Evolutionary conservation across 2,329 filamentous ascomycete genomes (phyloP).

Genomic region (Calonectria crousiana): DNA sequence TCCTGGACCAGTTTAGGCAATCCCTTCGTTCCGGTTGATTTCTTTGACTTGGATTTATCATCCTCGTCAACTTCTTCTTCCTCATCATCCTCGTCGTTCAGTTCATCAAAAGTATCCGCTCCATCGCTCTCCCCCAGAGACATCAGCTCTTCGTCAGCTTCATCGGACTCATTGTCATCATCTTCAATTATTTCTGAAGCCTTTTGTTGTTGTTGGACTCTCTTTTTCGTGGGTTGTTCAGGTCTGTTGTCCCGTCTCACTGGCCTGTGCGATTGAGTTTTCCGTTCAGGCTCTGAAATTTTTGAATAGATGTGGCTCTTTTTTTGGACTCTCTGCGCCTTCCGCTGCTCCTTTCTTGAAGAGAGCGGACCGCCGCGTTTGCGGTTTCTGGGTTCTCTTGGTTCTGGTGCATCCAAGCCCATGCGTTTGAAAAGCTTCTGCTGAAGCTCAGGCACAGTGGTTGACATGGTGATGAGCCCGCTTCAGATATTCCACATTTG

Average conservation of each 20-base stretch:
- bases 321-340: slow-evolving; percentile 73
- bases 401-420: slow-evolving; percentile 48
- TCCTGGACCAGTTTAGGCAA: slow-evolving; percentile 52
- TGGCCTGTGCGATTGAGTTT: slow-evolving; percentile 17
- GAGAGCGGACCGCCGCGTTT: slow-evolving; percentile 32
- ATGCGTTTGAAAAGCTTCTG: slow-evolving; percentile 54
- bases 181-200: slow-evolving; percentile 19
- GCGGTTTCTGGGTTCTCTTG: slow-evolving; percentile 27
- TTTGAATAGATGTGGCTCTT: slow-evolving; percentile 57
- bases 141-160: slow-evolving; percentile 22
- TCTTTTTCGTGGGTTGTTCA: slow-evolving; percentile 12
- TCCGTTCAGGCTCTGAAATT: slow-evolving; percentile 28
- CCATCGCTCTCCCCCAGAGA: slow-evolving; percentile 26
- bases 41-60: slow-evolving; percentile 14
- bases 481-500: neutral
- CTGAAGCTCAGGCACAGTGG: slow-evolving; percentile 50
- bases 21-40: slow-evolving; percentile 42
- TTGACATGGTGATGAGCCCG: slow-evolving; percentile 15
- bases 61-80: slow-evolving; percentile 38
- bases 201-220: slow-evolving; percentile 16
- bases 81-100: slow-evolving; percentile 35
- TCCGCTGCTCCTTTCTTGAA: slow-evolving; percentile 74
- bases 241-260: slow-evolving; percentile 11
- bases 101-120: slow-evolving; percentile 41
- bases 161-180: slow-evolving; percentile 12